phyloP scores from a whole-genome alignment of 805 yeast species.

The Tetrapisispora taiwanensis region DNA sequence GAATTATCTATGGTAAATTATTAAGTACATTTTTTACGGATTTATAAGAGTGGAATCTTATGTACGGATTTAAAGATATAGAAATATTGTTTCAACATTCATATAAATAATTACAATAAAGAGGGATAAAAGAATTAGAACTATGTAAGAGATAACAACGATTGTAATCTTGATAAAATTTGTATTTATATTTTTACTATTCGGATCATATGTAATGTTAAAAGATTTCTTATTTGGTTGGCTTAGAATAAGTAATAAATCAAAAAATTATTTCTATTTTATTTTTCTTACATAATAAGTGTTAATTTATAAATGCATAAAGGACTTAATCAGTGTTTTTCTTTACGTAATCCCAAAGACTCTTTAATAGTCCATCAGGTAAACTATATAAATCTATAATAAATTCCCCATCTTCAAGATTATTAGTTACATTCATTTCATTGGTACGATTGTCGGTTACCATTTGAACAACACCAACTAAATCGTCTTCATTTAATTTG shows the following conservation, averaged over 20 bases:
- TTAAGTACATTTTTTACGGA: no score
- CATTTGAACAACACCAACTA: slow-evolving; percentile 93
- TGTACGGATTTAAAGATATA: no score
- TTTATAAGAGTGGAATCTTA: no score
- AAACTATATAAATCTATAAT: slow-evolving; percentile 90
- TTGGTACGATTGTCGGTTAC: slow-evolving; percentile 90
- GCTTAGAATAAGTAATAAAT: no score
- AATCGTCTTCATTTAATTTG: slow-evolving; percentile 81
- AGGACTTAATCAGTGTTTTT: slow-evolving; percentile 39
- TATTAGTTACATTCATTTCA: slow-evolving; percentile 92
- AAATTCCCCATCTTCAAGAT: slow-evolving; percentile 93
- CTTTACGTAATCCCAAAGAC: slow-evolving; percentile 89
- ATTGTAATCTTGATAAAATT: no score
- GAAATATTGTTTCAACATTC: no score
- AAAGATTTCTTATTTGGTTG: background rate
- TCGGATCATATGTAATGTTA: no score
- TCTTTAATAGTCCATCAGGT: slow-evolving; percentile 82
- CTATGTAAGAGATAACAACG: no score
- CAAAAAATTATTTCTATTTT: background rate
- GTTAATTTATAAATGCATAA: background rate
- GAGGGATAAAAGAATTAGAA: no score
- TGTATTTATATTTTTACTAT: no score
- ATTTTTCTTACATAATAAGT: background rate
- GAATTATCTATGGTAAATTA: no score
- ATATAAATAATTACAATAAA: no score